These are phyloP conservation scores for Harringtonia aguacate DNA, from an alignment of 2,329 filamentous ascomycete species.

Conservation along the genomic window DNA sequence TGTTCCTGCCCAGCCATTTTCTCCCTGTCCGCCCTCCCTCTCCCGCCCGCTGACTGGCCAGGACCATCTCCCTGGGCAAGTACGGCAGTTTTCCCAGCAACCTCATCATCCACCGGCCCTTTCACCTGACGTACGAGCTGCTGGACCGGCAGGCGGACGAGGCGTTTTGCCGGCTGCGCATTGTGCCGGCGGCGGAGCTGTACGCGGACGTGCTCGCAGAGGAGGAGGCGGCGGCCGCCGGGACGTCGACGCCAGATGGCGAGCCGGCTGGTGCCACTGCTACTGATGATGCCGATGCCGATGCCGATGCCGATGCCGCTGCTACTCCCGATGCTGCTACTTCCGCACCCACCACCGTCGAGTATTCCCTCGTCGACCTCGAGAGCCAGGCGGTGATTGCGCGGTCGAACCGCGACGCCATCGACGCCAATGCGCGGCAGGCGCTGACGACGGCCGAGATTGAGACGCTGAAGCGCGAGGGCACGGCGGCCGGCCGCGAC, in stretches of 20 bases:
- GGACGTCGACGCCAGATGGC: conserved; percentile 29
- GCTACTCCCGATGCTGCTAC: too few species aligned
- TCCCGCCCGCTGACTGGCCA: conserved; percentile 24
- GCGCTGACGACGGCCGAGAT: conserved; percentile 45
- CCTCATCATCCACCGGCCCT: conserved; percentile 81
- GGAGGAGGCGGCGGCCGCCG: conserved; percentile 15
- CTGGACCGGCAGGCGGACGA: conserved; percentile 58
- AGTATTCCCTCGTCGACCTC: conserved; percentile 34
- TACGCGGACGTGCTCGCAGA: conserved; percentile 64
- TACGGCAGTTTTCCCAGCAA: conserved; percentile 87
- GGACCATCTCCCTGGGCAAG: conserved; percentile 81
- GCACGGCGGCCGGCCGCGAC: conserved; percentile 70
- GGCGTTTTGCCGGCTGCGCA: conserved; percentile 57
- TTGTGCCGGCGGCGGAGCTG: conserved; percentile 72
- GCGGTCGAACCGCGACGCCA: conserved; percentile 46
- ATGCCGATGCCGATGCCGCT: conserved; percentile 14
- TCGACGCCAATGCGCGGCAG: conserved; percentile 47
- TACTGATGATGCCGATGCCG: background rate
- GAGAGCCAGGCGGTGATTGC: conserved; percentile 38
- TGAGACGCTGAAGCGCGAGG: conserved; percentile 62
- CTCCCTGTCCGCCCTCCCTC: too few species aligned
- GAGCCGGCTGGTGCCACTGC: too few species aligned
- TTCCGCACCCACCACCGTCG: conserved; percentile 22
- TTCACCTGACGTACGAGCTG: conserved; percentile 84
- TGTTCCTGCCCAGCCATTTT: too few species aligned